These are phyloP conservation scores for Trichoderma sp. DNA, from an alignment of 2,329 filamentous ascomycete species.

Conservation along the genomic window DNA sequence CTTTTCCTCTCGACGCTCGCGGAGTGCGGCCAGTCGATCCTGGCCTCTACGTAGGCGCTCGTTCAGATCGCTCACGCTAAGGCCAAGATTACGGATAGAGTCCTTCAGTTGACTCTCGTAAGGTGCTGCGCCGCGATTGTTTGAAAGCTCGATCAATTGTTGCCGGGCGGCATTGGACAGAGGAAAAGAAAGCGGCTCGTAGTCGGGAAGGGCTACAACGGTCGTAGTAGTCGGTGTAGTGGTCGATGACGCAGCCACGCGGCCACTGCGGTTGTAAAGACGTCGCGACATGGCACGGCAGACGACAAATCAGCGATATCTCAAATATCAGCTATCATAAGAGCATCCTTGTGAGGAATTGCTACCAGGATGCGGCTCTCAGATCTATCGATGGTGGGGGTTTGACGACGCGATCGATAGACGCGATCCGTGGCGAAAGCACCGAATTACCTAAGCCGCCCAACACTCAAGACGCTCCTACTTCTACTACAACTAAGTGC, in stretches of 20 bases:
- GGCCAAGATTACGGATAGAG: constrained; percentile 43
- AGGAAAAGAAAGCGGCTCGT: constrained; percentile 47
- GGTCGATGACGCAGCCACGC: constrained; percentile 20
- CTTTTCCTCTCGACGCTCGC: constrained; percentile 37
- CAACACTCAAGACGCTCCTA: background rate
- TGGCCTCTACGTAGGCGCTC: constrained; percentile 42
- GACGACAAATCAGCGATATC: background rate
- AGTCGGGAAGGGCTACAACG: constrained; percentile 40
- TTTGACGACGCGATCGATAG: constrained; percentile 6
- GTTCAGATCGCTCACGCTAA: constrained; percentile 48
- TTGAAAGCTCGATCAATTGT: constrained; percentile 43
- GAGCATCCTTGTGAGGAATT: background rate
- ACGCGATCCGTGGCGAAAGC: background rate
- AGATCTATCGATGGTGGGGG: constrained; percentile 2
- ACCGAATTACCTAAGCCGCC: background rate
- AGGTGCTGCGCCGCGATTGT: constrained; percentile 37
- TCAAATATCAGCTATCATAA: background rate
- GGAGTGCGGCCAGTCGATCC: constrained; percentile 31
- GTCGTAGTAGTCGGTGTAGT: constrained; percentile 25
- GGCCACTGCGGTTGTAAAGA: constrained; percentile 29
- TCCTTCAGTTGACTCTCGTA: constrained; percentile 48
- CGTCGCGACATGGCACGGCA: constrained; percentile 32
- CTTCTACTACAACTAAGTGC: background rate
- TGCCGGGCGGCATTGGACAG: constrained; percentile 40
- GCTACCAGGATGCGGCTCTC: background rate